phyloP scores from a whole-genome alignment of 2,329 filamentous ascomycete genomes.

The Botrytis elliptica region DNA sequence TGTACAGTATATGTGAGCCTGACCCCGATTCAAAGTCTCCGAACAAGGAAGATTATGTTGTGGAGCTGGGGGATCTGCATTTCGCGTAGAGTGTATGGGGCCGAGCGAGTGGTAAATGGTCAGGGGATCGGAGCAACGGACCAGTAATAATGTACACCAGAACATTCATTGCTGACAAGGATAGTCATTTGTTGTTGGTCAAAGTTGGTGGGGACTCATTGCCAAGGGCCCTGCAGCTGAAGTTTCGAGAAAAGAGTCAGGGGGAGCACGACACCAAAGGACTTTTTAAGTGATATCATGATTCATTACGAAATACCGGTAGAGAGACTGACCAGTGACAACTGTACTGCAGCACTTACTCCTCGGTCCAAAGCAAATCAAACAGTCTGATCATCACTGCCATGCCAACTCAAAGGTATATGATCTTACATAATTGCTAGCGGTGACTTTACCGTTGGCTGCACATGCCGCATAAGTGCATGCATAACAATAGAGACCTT shows the following conservation, averaged over 20 bases:
- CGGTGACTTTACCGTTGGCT: neutral
- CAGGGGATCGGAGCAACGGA: neutral
- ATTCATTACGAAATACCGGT: neutral
- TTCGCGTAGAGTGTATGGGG: neutral
- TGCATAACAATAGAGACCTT: neutral
- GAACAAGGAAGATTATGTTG: conserved; percentile 7
- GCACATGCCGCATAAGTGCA: neutral
- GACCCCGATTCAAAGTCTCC: neutral
- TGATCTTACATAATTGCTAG: neutral
- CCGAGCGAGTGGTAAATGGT: neutral
- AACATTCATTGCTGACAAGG: neutral
- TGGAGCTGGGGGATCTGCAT: neutral
- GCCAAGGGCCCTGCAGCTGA: neutral
- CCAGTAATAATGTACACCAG: neutral
- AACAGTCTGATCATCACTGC: neutral
- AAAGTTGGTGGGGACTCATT: neutral
- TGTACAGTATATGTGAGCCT: neutral
- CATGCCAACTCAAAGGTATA: neutral
- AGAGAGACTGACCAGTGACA: neutral
- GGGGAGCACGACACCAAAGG: neutral
- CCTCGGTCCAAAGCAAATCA: neutral
- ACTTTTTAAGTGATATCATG: neutral
- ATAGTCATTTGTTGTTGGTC: neutral
- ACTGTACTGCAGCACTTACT: neutral
- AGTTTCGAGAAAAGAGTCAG: neutral